Conservation (phyloP, 139 green algal species). For the Chlamydomonas asymmetrica region DNA sequence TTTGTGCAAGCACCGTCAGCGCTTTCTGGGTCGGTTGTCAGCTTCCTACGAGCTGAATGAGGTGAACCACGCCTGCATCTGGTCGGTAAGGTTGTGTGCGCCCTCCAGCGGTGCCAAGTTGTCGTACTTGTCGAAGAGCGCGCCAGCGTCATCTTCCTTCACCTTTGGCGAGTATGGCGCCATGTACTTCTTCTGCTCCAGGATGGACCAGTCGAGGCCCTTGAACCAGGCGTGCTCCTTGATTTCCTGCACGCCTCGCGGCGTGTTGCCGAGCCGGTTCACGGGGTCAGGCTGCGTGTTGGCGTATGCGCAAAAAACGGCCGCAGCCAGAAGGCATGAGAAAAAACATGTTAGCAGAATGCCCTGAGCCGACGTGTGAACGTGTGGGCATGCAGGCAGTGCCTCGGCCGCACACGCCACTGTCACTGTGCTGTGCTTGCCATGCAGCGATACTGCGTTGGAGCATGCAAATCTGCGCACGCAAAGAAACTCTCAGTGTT, state of each 20-base stretch:
- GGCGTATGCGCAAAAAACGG: background rate
- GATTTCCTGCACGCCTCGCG: slow-evolving; percentile 40
- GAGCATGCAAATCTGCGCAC: background rate
- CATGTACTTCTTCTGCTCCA: slow-evolving; percentile 22
- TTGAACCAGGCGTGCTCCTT: slow-evolving; percentile 71
- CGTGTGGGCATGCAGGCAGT: background rate
- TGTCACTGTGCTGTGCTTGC: background rate
- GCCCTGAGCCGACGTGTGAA: background rate
- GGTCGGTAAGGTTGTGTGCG: slow-evolving; percentile 45
- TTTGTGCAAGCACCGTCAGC: too few species aligned
- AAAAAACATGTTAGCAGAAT: background rate
- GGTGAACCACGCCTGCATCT: slow-evolving; percentile 65
- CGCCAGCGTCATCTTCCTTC: slow-evolving; percentile 54
- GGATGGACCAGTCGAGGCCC: slow-evolving; percentile 47
- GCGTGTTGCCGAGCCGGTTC: slow-evolving; percentile 3
- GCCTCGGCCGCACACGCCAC: background rate
- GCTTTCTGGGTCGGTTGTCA: too few species aligned
- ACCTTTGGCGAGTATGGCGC: slow-evolving; percentile 50
- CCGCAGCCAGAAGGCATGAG: background rate
- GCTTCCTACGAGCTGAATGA: too few species aligned
- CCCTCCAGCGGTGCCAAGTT: slow-evolving; percentile 54
- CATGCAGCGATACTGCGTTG: background rate
- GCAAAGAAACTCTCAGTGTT: too few species aligned
- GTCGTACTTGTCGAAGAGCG: slow-evolving; percentile 75
- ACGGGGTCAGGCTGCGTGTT: slow-evolving; percentile 16